phyloP scores from a whole-genome alignment of 768 basidiomycete species.

The Dentipellis sp. region DNA sequence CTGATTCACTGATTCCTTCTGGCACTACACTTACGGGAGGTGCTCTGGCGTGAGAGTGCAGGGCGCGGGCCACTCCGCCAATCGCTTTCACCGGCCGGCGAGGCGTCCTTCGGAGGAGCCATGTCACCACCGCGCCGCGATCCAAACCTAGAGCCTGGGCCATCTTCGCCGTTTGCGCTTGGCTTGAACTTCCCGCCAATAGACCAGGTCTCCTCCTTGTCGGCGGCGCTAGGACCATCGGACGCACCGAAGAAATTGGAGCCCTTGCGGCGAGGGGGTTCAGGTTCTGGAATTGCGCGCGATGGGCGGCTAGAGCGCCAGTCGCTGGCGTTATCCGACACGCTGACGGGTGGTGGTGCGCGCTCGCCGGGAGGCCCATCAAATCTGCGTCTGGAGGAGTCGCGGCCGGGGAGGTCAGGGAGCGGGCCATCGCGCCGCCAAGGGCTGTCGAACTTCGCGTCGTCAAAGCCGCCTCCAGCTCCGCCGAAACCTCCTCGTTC shows the following conservation, averaged over 20 bases:
- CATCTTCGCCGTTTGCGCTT: constrained; percentile 27
- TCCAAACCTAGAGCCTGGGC: constrained; percentile 9
- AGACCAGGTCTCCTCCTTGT: constrained; percentile 71
- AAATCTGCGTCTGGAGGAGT: constrained; percentile 55
- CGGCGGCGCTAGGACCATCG: constrained; percentile 42
- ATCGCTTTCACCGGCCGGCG: constrained; percentile 48
- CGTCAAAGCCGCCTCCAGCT: constrained; percentile 44
- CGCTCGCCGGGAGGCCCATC: constrained; percentile 42
- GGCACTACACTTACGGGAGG: constrained; percentile 47
- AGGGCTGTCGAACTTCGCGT: constrained; percentile 70
- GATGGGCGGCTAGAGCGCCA: constrained; percentile 57
- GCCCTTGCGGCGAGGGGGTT: constrained; percentile 41
- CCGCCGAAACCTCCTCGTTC: constrained; percentile 51
- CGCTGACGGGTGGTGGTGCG: constrained; percentile 32
- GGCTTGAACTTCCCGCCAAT: constrained; percentile 71
- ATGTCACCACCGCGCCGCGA: constrained; percentile 44
- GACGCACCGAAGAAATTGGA: constrained; percentile 43
- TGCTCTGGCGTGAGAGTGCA: constrained; percentile 31
- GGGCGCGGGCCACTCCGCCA: constrained; percentile 54
- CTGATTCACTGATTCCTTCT: constrained; percentile 6
- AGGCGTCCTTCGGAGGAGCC: constrained; percentile 36
- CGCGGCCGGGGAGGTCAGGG: constrained; percentile 56
- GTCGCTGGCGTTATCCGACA: constrained; percentile 55
- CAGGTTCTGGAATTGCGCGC: constrained; percentile 32
- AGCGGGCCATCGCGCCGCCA: constrained; percentile 89